Percentiles rank a stretch among this genome's conserved stretches.
These are phyloP conservation scores for Blastocladiella britannica DNA, from an alignment of 192 early-diverging fungal genomes.

Conservation along the genomic window DNA sequence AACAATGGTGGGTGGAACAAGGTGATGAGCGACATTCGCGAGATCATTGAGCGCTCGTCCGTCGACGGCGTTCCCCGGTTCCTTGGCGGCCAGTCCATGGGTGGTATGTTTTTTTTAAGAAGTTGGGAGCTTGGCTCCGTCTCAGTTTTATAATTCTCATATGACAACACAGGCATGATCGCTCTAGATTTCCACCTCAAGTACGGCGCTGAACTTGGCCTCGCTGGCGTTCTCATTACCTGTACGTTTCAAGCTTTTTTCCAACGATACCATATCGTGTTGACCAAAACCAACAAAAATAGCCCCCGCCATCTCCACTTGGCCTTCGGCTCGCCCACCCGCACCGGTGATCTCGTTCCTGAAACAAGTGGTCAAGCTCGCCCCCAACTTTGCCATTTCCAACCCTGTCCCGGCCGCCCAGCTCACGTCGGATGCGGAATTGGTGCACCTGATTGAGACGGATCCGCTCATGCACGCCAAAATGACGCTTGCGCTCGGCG, in stretches of 20 bases:
- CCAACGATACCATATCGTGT: too few relatives aligned
- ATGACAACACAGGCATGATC: too few relatives aligned
- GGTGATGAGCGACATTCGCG: conserved; percentile 23
- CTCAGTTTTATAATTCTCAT: too few relatives aligned
- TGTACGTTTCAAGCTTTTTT: too few relatives aligned
- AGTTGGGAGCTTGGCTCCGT: background rate
- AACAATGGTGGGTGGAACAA: conserved; percentile 20
- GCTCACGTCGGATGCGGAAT: conserved; percentile 7
- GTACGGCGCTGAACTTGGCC: too few relatives aligned
- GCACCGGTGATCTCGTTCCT: too few relatives aligned
- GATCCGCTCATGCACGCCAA: conserved; percentile 11
- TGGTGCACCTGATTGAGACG: background rate
- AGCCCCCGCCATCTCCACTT: too few relatives aligned
- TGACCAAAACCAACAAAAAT: too few relatives aligned
- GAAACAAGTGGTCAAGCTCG: conserved; percentile 9
- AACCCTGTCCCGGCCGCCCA: conserved; percentile 29
- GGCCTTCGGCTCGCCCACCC: too few relatives aligned
- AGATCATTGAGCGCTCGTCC: conserved; percentile 13
- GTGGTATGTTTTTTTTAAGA: background rate
- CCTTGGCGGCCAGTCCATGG: conserved; percentile 18
- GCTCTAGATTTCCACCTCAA: too few relatives aligned
- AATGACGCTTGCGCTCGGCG: too few relatives aligned
- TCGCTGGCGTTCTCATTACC: too few relatives aligned
- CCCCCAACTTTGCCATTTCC: conserved; percentile 18
- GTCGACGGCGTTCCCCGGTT: conserved; percentile 17